Percentiles rank a stretch among this genome's conserved stretches.
Conservation (phyloP, 1,139 yeast species). For the Yamadazyma dushanensis region DNA sequence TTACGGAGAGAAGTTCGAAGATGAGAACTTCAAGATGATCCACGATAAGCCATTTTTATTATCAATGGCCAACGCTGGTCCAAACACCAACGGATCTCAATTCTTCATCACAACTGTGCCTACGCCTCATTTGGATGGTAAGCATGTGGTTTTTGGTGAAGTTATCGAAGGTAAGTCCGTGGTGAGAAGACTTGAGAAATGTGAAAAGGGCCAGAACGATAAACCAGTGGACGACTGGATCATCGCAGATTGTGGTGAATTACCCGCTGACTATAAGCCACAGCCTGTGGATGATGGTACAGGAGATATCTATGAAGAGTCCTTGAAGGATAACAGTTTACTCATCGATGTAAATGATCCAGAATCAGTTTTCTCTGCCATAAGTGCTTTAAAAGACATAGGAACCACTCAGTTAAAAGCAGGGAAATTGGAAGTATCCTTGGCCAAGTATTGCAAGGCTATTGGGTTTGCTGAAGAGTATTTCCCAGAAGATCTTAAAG, state of each 20-base stretch:
- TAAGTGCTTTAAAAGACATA: slow-evolving; percentile 65
- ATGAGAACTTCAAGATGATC: slow-evolving; percentile 74
- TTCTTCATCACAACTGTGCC: slow-evolving; percentile 75
- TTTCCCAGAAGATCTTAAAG: slow-evolving; percentile 68
- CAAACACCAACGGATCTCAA: slow-evolving; percentile 43
- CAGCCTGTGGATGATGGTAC: slow-evolving; percentile 67
- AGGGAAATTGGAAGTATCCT: slow-evolving; percentile 57
- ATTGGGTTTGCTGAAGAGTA: slow-evolving; percentile 66
- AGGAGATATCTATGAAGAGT: slow-evolving; percentile 82
- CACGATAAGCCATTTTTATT: slow-evolving; percentile 86
- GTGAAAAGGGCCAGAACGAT: slow-evolving; percentile 62
- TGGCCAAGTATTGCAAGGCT: slow-evolving; percentile 71
- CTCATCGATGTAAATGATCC: slow-evolving; percentile 58
- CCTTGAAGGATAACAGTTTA: slow-evolving; percentile 68
- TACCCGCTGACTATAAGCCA: slow-evolving; percentile 59
- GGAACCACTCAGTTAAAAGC: slow-evolving; percentile 77
- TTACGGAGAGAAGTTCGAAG: slow-evolving; percentile 94
- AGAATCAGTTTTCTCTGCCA: slow-evolving; percentile 66
- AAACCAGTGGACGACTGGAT: slow-evolving; percentile 65
- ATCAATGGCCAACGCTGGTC: slow-evolving; percentile 70
- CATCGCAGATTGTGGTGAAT: slow-evolving; percentile 78
- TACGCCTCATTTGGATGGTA: slow-evolving; percentile 85
- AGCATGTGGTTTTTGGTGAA: slow-evolving; percentile 95
- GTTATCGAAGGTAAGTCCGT: slow-evolving; percentile 80
- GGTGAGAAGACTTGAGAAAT: slow-evolving; percentile 74